Evolutionary conservation across 805 yeast genomes (phyloP).

Genomic region (Cyberlindnera bimundalis): DNA sequence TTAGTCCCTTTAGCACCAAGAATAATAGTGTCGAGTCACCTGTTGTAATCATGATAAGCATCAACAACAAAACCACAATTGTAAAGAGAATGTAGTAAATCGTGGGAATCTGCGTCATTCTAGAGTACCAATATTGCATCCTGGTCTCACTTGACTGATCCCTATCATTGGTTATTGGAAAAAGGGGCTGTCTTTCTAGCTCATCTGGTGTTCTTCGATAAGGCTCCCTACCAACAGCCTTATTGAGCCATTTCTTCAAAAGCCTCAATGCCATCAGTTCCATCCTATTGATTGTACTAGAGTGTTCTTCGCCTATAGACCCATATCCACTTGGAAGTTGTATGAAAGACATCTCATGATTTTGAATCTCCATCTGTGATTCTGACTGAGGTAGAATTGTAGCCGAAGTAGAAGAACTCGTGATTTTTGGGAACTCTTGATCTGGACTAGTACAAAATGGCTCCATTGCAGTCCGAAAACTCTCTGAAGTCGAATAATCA

Average conservation of each 20-base stretch:
- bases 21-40: slow-evolving; percentile 22
- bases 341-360: not conserved
- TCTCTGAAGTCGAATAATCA: slow-evolving; percentile 4
- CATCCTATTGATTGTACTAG: no score
- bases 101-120: not conserved
- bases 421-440: not conserved
- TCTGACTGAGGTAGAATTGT: not conserved
- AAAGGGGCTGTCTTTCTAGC: slow-evolving; percentile 13
- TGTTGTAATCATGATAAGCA: slow-evolving; percentile 11
- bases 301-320: no score
- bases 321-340: not conserved
- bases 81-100: slow-evolving; percentile 4
- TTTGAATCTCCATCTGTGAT: no score
- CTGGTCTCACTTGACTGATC: not conserved
- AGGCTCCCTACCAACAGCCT: no score
- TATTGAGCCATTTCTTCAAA: no score
- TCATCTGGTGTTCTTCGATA: no score
- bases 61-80: slow-evolving; percentile 5
- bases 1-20: slow-evolving; percentile 15
- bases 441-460: not conserved
- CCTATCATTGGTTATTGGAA: slow-evolving; percentile 3
- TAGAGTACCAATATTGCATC: not conserved
- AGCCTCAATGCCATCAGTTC: no score
- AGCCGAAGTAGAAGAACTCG: not conserved
- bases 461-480: slow-evolving; percentile 11